These are phyloP conservation scores for Aspergillus vadensis DNA, from an alignment of 2,329 filamentous ascomycete genomes.

Conservation along the genomic window DNA sequence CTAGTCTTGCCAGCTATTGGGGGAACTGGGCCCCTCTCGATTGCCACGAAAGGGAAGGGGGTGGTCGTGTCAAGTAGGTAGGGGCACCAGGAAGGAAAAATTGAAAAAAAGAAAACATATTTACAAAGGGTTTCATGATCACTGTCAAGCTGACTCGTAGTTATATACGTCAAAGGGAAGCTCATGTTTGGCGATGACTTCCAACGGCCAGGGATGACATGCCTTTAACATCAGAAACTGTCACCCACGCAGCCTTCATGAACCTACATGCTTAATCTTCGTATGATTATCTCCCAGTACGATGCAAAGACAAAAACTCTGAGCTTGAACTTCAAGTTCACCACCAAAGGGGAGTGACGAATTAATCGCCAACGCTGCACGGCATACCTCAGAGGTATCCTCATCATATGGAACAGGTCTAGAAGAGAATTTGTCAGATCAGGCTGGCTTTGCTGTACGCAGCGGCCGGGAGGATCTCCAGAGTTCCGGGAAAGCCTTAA, in stretches of 20 bases:
- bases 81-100: not conserved
- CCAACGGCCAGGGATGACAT: not conserved
- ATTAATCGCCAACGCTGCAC: not conserved
- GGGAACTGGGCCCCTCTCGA: not conserved
- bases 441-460: constrained; percentile 14
- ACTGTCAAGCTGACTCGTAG: not conserved
- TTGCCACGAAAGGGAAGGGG: not conserved
- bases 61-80: not conserved
- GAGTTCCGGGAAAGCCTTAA: constrained; percentile 17
- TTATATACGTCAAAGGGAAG: not conserved
- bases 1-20: constrained; percentile 2
- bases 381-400: constrained; percentile 2
- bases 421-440: constrained; percentile 23
- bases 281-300: not conserved
- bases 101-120: not conserved
- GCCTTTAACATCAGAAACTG: not conserved
- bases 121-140: not conserved
- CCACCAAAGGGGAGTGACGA: not conserved
- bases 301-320: not conserved
- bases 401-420: constrained; percentile 21
- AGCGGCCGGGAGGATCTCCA: constrained; percentile 21
- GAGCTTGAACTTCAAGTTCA: not conserved
- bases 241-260: not conserved
- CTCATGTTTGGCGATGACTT: not conserved
- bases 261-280: constrained; percentile 1